phyloP scores from a whole-genome alignment of 306 rosid genomes.

The Inga laurina region DNA sequence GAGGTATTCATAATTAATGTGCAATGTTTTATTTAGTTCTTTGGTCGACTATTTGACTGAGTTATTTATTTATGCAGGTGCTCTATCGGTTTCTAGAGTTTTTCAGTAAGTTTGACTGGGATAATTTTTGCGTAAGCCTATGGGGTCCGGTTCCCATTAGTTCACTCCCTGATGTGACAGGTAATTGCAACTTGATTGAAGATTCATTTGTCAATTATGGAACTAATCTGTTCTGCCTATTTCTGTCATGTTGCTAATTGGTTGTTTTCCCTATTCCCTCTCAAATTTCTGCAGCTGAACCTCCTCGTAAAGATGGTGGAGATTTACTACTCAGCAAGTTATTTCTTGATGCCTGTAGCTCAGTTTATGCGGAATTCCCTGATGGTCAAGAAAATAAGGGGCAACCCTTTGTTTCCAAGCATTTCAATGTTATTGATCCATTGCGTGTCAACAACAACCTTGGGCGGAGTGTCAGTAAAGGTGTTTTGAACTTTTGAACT shows the following conservation, averaged over 20 bases:
- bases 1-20: constrained; percentile 63
- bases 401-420: constrained; percentile 84
- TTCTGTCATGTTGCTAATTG: constrained; percentile 6
- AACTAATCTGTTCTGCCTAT: constrained; percentile 3
- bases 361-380: constrained; percentile 86
- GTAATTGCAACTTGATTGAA: constrained; percentile 46
- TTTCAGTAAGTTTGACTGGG: constrained; percentile 99
- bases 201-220: constrained; percentile 8
- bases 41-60: constrained; percentile 28
- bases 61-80: constrained; percentile 56
- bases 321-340: constrained; percentile 77
- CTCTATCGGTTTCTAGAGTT: constrained; percentile 94
- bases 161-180: constrained; percentile 94
- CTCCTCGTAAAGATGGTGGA: constrained; percentile 94
- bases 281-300: constrained; percentile 66
- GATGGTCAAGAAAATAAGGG: constrained; percentile 84
- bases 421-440: constrained; percentile 97
- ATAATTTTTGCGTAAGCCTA: constrained; percentile 89
- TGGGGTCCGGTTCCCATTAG: constrained; percentile 94
- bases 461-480: constrained; percentile 99
- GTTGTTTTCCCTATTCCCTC: constrained; percentile 18
- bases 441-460: constrained; percentile 97
- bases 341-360: constrained; percentile 80
- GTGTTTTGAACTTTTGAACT: constrained; percentile 42
- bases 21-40: constrained; percentile 21